Evolutionary conservation across 1,284 basidiomycete genomes (phyloP).

Genomic region (Fomitiporia mediterranea): DNA sequence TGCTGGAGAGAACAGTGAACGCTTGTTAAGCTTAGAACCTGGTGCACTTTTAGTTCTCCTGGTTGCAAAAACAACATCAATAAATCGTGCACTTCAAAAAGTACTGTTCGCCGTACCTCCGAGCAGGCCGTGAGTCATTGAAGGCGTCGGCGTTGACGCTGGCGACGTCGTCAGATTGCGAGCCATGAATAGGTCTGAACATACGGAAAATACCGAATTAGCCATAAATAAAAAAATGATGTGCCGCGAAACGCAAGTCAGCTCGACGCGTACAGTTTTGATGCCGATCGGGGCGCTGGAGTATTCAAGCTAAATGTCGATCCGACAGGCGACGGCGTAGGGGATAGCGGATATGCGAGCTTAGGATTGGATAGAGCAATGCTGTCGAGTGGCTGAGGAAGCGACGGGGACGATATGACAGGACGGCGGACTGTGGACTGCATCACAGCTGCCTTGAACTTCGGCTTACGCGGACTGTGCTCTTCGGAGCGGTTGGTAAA

Average conservation of each 20-base stretch:
- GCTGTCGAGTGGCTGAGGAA: constrained; percentile 12
- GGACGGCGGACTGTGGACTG: neutral
- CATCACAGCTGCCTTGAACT: neutral
- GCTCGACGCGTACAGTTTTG: constrained; percentile 7
- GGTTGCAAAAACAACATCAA: neutral
- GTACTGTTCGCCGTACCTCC: constrained; percentile 4
- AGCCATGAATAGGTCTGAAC: neutral
- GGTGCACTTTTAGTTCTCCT: constrained; percentile 20
- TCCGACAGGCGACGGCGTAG: constrained; percentile 18
- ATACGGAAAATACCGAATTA: neutral
- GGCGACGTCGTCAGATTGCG: constrained; percentile 3
- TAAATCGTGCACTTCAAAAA: neutral
- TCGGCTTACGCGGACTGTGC: constrained; percentile 4
- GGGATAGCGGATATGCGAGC: constrained; percentile 19
- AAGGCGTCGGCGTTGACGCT: neutral
- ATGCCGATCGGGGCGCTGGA: neutral
- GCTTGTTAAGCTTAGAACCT: constrained; percentile 13
- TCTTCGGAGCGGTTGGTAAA: constrained; percentile 8
- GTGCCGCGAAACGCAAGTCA: neutral
- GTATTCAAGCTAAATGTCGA: constrained; percentile 13
- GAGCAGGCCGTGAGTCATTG: neutral
- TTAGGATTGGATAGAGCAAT: constrained; percentile 16
- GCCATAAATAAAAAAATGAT: constrained; percentile 1
- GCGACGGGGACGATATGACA: constrained; percentile 18
- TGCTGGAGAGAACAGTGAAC: constrained; percentile 12